Base-by-base conservation (phyloP, 2,329 filamentous ascomycete species). In the Apiospora marii region DNA sequence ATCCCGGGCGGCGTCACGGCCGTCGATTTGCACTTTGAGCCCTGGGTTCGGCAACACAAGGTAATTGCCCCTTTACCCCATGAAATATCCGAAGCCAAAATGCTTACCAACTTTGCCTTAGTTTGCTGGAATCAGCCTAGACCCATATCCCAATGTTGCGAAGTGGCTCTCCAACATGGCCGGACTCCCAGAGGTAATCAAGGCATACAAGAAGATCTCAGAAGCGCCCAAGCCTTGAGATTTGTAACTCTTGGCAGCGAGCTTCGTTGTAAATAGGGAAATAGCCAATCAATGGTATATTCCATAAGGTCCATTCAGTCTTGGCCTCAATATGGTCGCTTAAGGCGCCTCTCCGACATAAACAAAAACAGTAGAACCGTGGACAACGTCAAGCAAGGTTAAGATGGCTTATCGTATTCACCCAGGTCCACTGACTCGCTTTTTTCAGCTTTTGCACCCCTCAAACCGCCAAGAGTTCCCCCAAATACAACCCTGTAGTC, bases 1-100 rank as follows among this genome's bases (percentile, higher is more conserved):
- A 70, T 85, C 34, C 80, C 80, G 2, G 78, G 81, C 3, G 78
- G 79, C 0, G 73, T 82, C 44, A 83, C 79, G 30, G 82, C 82
- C 1, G 83, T 84, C 1, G 84, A 85, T 73, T 77, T 82, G 51
- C 83, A 85, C 73, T 84, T 82, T 68, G 81, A 84, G 73, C 81
- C 82, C 4, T 86, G 84, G 83, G 79, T 85, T 3, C 76, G 80
- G 14, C 77, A 82, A 72, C 77, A 82, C 74, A 41, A 68, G 58
- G 58, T 64, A 41, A 19, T 0, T 41, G 10, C 12, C 58, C 8
- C 13, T 30, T 2, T 7, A 58, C 2, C 10, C 22, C 10, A n/a
- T 22, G 19, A n/a, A n/a, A 6, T 2, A 30, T n/a, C 4, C 8
- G n/a, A 41, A 8, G 8, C 37, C 34, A 2, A 24, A 8, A 6